Evolutionary conservation across 2,329 filamentous ascomycete species (phyloP).

Genomic region (Monilinia aucupariae): DNA sequence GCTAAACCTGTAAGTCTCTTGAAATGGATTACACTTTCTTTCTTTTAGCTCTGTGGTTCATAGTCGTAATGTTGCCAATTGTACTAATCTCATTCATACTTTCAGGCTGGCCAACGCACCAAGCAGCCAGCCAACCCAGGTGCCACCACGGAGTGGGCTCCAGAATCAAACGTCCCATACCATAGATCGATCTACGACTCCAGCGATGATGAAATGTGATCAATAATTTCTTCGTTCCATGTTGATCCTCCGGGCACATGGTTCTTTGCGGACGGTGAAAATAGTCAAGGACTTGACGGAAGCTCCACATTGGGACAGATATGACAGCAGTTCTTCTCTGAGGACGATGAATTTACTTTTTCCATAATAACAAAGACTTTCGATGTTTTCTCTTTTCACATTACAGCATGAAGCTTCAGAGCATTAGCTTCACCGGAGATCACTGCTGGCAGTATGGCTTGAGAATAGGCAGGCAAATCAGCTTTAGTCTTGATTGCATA

Average conservation of each 20-base stretch:
- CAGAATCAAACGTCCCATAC: not conserved
- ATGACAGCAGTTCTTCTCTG: not conserved
- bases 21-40: too few species aligned
- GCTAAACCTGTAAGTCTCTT: slow-evolving; percentile 13
- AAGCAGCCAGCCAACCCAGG: not conserved
- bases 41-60: not conserved
- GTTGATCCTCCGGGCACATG: not conserved
- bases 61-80: not conserved
- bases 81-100: not conserved
- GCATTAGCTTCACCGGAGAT: not conserved
- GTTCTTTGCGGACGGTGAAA: too few species aligned
- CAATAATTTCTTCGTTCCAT: not conserved
- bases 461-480: too few species aligned
- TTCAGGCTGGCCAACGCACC: not conserved
- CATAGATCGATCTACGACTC: slow-evolving; percentile 7
- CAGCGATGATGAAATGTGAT: slow-evolving; percentile 11
- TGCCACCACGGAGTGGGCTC: not conserved
- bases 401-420: not conserved
- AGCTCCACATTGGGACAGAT: not conserved
- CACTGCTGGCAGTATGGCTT: not conserved
- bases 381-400: not conserved
- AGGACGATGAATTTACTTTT: not conserved
- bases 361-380: not conserved
- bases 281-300: not conserved
- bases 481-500: not conserved